Percentiles rank a stretch among this genome's conserved stretches.
These are phyloP conservation scores for Ciborinia camelliae DNA, from an alignment of 2,329 filamentous ascomycete species.

Conservation along the genomic window DNA sequence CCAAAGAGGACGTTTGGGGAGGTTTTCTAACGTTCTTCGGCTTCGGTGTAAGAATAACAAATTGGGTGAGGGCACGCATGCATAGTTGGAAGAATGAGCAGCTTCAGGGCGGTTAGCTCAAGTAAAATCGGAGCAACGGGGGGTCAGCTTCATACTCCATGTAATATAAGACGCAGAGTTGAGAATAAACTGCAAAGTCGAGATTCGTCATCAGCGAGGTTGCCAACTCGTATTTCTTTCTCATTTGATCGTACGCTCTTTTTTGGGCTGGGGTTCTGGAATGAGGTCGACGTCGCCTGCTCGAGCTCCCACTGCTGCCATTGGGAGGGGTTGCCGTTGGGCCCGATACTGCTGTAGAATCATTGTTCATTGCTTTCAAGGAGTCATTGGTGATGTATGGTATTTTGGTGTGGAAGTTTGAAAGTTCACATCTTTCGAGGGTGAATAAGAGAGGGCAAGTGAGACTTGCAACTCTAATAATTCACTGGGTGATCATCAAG, in stretches of 20 bases:
- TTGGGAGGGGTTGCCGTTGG: slow-evolving; percentile 30
- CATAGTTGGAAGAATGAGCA: slow-evolving; percentile 63
- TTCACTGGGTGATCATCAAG: not conserved
- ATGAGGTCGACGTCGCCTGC: slow-evolving; percentile 8
- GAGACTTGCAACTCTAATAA: slow-evolving; percentile 12
- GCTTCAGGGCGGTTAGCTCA: slow-evolving; percentile 40
- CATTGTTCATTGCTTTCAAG: slow-evolving; percentile 50
- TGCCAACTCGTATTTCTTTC: slow-evolving; percentile 55
- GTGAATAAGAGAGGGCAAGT: not conserved
- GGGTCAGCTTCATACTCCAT: slow-evolving; percentile 56
- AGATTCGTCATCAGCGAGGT: slow-evolving; percentile 58
- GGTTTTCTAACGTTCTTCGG: slow-evolving; percentile 54
- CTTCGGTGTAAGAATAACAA: slow-evolving; percentile 59
- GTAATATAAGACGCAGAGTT: slow-evolving; percentile 65
- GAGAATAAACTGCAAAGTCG: slow-evolving; percentile 61
- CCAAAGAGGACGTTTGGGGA: slow-evolving; percentile 53
- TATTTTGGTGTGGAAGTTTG: slow-evolving; percentile 14
- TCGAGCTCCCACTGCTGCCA: slow-evolving; percentile 10
- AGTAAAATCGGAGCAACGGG: not conserved
- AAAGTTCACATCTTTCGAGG: slow-evolving; percentile 28
- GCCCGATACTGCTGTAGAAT: slow-evolving; percentile 40
- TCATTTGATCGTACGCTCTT: slow-evolving; percentile 43
- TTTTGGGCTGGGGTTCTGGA: slow-evolving; percentile 29
- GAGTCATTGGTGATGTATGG: slow-evolving; percentile 33
- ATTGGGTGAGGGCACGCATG: slow-evolving; percentile 56